Evolutionary conservation across 345 rosid species (phyloP).

Genomic region (Rhizophora apiculata): DNA sequence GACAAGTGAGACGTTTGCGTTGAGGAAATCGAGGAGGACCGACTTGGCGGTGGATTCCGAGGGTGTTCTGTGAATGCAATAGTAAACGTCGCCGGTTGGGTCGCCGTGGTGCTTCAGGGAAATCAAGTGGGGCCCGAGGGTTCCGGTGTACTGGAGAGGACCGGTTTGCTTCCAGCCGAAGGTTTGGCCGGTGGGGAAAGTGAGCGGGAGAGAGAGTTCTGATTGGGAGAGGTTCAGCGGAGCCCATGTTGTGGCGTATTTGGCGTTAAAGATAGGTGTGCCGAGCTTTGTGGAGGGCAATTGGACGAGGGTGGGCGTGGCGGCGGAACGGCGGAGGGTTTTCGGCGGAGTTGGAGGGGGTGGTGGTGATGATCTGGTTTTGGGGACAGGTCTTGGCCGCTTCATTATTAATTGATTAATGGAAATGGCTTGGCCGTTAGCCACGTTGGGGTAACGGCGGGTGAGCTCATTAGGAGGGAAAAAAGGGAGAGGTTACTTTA

Average conservation of each 20-base stretch:
- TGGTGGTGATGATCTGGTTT: conserved; percentile 9
- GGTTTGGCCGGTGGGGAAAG: conserved; percentile 95
- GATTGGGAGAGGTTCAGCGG: conserved; percentile 54
- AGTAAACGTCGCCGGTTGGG: conserved; percentile 45
- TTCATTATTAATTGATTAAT: conserved; percentile 35
- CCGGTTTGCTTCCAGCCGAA: conserved; percentile 93
- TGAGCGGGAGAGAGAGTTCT: conserved; percentile 72
- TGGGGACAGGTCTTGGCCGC: conserved; percentile 36
- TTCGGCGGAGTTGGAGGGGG: conserved; percentile 25
- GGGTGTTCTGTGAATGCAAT: conserved; percentile 49
- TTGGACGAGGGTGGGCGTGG: not conserved
- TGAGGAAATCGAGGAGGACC: conserved; percentile 76
- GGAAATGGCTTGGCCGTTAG: too few species aligned
- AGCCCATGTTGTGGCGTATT: conserved; percentile 37
- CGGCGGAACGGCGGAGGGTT: conserved; percentile 26
- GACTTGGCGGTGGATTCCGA: conserved; percentile 46
- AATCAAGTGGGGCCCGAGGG: conserved; percentile 68
- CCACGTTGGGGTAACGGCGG: not conserved
- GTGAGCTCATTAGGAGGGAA: too few species aligned
- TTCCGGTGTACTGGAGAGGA: conserved; percentile 60
- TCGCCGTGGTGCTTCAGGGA: conserved; percentile 59
- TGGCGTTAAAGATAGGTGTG: not conserved
- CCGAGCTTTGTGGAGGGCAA: conserved; percentile 17
- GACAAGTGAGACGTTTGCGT: conserved; percentile 46
- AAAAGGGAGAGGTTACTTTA: too few species aligned